Evolutionary conservation across 164 flowering plant genomes (phyloP).

Genomic region (Liquidambar formosana): DNA sequence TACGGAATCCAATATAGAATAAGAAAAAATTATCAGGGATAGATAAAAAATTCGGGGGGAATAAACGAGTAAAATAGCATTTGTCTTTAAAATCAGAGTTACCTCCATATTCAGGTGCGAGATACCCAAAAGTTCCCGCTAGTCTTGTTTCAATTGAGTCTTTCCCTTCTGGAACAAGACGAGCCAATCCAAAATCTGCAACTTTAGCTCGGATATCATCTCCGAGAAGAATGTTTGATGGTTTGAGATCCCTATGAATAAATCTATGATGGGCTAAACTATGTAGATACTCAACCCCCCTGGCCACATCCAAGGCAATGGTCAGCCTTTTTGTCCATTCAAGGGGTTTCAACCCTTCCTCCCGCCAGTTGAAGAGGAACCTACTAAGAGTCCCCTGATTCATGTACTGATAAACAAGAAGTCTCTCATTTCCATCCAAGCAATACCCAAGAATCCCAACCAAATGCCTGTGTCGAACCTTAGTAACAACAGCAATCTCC

Average conservation of each 20-base stretch:
- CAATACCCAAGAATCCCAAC: constrained; percentile 21
- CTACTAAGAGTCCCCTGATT: constrained; percentile 18
- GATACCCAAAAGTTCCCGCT: constrained; percentile 31
- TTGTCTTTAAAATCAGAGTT: background rate
- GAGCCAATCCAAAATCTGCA: constrained; percentile 25
- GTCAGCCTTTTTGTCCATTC: constrained; percentile 17
- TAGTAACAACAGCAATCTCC: constrained; percentile 21
- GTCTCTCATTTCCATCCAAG: constrained; percentile 14
- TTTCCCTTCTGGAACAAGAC: constrained; percentile 25
- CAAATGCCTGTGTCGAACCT: constrained; percentile 21
- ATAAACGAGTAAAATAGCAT: background rate
- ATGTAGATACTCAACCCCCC: constrained; percentile 22
- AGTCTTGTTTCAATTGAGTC: constrained; percentile 21
- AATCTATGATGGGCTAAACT: constrained; percentile 23
- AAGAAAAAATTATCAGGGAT: background rate
- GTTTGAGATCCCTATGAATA: constrained; percentile 31
- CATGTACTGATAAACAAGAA: constrained; percentile 21
- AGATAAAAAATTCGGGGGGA: background rate
- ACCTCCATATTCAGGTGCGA: constrained; percentile 32
- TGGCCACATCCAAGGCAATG: constrained; percentile 20
- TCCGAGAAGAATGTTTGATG: constrained; percentile 28
- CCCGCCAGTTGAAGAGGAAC: too few relatives aligned
- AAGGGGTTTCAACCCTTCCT: too few relatives aligned
- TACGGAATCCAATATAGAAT: too few relatives aligned
- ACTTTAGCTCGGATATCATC: constrained; percentile 32